Base-by-base conservation (phyloP, 176 grass and related monocot genomes). In the Olyra latifolia region DNA sequence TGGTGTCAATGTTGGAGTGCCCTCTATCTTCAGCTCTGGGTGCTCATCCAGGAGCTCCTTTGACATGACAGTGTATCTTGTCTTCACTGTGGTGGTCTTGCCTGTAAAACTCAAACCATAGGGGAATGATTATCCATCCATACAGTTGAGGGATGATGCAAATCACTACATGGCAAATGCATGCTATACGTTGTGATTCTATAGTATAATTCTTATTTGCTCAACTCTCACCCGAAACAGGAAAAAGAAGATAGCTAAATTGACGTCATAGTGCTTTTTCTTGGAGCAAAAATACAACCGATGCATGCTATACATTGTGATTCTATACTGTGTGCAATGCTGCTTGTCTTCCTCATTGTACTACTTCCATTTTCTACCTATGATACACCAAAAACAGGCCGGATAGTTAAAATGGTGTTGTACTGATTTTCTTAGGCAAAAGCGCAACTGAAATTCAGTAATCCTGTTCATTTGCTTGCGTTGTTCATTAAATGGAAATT, bases 31-130 rank as follows among this genome's bases (percentile, higher is more conserved):
- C 0, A 98, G 80, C 80, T 98, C 95, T 35, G 95, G 92, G 52
- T 98, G 89, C 61, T 90, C 87, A 20, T 90, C 83, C 10, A 94
- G 85, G 73, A 98, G 77, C 80, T 90, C 94, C 76, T 90, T 90
- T 5, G 89, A 92, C 92, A 98, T 92, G 54, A 98, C 92, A 23
- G 88, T 92, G 63, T 92, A 98, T 73, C 95, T 90, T 74, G 89
- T 91, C 84, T 83, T 94, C 73, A 94, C 95, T 13, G 89, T 94
- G 1, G 95, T 94, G 29, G 76, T 98, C 77, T 74, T 94, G 83
- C 95, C 95, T 98, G 75, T 23, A 42, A 84, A 80, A 64, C 22
- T 10, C 47, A 17, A 58, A 81, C 62, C 10, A 19, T 63, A 48
- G 40, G 39, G 14, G 10, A 49, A 66, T 58, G 45, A 55, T 78